A percentile compares a stretch with the other conserved stretches of the same genome.
Conservation (phyloP, 129 eudicot genomes). For the Centrapalus pauciflorus region DNA sequence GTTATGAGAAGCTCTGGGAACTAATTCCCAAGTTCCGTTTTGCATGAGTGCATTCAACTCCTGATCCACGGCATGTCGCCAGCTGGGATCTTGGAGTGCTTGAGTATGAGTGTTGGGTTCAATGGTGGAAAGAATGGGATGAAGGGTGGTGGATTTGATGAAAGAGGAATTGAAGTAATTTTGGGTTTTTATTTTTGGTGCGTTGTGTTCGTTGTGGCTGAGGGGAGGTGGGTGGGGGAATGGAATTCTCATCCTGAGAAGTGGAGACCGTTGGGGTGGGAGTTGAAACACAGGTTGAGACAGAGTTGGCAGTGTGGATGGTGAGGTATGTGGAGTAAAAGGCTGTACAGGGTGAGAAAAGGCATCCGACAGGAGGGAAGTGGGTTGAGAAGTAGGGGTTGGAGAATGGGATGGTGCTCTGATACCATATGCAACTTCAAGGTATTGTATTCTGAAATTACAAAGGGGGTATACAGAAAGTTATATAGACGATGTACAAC, state of each 20-base stretch:
- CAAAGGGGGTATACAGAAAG: too few relatives aligned
- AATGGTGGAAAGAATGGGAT: neutral
- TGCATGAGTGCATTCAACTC: neutral
- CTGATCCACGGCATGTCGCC: neutral
- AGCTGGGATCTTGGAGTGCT: too few relatives aligned
- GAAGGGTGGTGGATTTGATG: neutral
- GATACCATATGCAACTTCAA: too few relatives aligned
- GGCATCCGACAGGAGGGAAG: neutral
- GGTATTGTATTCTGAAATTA: too few relatives aligned
- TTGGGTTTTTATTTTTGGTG: neutral
- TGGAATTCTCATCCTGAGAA: neutral
- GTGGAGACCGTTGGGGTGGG: neutral
- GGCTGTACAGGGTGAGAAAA: neutral
- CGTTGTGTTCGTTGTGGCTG: neutral
- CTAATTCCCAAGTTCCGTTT: neutral
- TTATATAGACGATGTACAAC: too few relatives aligned
- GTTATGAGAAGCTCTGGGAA: neutral
- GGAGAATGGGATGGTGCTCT: neutral
- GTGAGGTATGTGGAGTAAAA: neutral
- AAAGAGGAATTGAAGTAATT: neutral
- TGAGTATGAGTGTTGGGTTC: neutral
- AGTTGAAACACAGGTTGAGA: neutral
- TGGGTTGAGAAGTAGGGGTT: neutral
- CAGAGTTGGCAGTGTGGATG: neutral
- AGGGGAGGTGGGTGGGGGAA: neutral